Evolutionary conservation across 2,329 filamentous ascomycete species (phyloP), one percentile per base, ranked within the genome.

Genomic region (Ustilaginoidea virens): DNA sequence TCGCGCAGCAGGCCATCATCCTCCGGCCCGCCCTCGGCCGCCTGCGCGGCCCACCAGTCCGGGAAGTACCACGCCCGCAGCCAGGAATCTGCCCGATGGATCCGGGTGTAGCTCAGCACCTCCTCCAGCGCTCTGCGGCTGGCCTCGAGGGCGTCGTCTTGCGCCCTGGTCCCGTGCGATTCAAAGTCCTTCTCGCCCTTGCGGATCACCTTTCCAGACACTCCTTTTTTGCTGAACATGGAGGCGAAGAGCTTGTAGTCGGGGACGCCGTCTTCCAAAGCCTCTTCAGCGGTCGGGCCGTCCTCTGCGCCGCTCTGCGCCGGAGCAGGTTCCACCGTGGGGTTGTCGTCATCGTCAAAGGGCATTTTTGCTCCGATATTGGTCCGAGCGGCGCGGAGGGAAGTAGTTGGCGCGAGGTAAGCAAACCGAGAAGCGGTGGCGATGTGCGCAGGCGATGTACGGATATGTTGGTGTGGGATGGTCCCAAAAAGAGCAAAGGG

Each of bases 111-210:
- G 29, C 73, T 67, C 31, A 96, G 65, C 3, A 87, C 86, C 42
- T 83, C 75, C 52, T 92, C 80, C 79, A 98, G 90, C 13, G 86
- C 87, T 40, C 69, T 65, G 31, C 87, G 74, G 36, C 83, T 92
- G 26, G 80, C 70, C 45, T 83, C 78, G 29, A 98, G 73, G 7
- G 77, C 70, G 32, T 69, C 66, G 39, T 77, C 73, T 53, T 98
- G 90, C 18, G 80, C 72, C 18, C 71, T 69, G 3, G 90, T 96
- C 27, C 81, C 80, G 54, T 96, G 85, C 17, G 80, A 76, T 56
- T 96, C 90, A 51, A 94, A 98, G 57, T 98, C 90, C 53, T 98
- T 98, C 51, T 92, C 85, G 35, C 90, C 90, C 38, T 85, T 82
- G 39, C 87, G 85, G 20, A 92, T 83, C 8, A 86, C 67, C 41